These are phyloP conservation scores for Hirschfeldia incana DNA, from an alignment of 345 rosid species.

Conservation along the genomic window DNA sequence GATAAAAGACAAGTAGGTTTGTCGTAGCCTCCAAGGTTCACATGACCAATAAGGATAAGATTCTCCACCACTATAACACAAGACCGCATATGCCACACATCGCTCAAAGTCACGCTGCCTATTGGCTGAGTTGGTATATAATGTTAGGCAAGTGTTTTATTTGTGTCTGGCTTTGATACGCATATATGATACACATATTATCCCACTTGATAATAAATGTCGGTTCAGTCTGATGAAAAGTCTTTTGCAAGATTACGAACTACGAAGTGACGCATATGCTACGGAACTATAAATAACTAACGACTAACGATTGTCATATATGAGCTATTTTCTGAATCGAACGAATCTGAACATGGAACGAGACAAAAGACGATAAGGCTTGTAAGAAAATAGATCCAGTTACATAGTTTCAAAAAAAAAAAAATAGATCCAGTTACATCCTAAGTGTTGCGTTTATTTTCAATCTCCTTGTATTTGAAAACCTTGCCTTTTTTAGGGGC, in stretches of 20 bases:
- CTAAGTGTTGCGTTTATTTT: not conserved
- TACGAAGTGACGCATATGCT: slow-evolving; percentile 17
- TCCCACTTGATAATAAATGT: not conserved
- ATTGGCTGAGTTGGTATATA: slow-evolving; percentile 32
- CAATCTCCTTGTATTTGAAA: too few species aligned
- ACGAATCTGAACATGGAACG: slow-evolving; percentile 17
- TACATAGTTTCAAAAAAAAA: slow-evolving; percentile 1
- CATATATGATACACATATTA: not conserved
- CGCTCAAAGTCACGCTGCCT: slow-evolving; percentile 12
- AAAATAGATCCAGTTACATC: slow-evolving; percentile 29
- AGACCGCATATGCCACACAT: slow-evolving; percentile 33
- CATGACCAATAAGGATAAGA: slow-evolving; percentile 40
- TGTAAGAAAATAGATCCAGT: slow-evolving; percentile 19
- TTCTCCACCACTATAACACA: slow-evolving; percentile 23
- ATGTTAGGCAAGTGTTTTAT: slow-evolving; percentile 25
- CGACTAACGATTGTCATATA: slow-evolving; percentile 1
- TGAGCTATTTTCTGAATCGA: not conserved
- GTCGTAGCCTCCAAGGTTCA: slow-evolving; percentile 22
- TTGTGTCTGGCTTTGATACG: slow-evolving; percentile 11
- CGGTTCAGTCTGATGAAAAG: slow-evolving; percentile 10
- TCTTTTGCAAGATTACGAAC: slow-evolving; percentile 20
- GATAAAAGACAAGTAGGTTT: slow-evolving; percentile 23
- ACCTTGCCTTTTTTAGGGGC: too few species aligned
- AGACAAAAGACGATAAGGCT: slow-evolving; percentile 17
- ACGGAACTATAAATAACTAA: slow-evolving; percentile 25